phyloP scores from a whole-genome alignment of 495 filamentous ascomycete species.

The Aspergillus cavernicola region DNA sequence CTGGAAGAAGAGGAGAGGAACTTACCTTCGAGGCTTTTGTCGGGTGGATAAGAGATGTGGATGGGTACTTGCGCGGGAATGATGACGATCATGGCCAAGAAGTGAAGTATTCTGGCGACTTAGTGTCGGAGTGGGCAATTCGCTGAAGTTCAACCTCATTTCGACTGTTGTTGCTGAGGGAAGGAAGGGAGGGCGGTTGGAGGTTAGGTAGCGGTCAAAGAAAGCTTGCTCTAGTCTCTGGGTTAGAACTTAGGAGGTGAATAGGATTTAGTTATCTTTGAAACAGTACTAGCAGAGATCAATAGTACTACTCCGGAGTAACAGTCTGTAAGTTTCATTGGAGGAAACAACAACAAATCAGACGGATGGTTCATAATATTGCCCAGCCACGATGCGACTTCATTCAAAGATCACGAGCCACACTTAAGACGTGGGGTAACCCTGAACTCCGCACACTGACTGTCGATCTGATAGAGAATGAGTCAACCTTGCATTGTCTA shows the following conservation, averaged over 20 bases:
- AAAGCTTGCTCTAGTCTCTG: too few relatives aligned
- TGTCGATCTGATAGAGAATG: too few relatives aligned
- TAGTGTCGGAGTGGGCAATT: constrained; percentile 34
- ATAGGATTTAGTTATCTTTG: background rate
- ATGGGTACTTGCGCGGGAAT: constrained; percentile 33
- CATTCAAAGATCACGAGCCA: background rate
- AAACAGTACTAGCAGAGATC: background rate
- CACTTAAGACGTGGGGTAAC: background rate
- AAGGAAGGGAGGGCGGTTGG: background rate
- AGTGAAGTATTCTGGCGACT: constrained; percentile 35
- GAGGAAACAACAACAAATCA: constrained; percentile 6
- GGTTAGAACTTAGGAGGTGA: too few relatives aligned
- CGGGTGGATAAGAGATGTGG: constrained; percentile 44
- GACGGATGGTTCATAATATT: background rate
- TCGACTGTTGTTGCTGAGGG: background rate
- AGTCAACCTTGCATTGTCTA: too few relatives aligned
- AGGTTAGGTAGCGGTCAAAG: constrained; percentile 9
- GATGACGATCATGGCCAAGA: constrained; percentile 23
- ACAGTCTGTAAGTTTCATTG: background rate
- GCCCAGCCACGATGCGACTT: background rate
- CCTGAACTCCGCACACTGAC: background rate
- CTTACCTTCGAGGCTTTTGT: constrained; percentile 54
- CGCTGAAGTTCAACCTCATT: constrained; percentile 39
- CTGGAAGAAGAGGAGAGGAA: background rate
- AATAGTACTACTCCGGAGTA: background rate